Base-by-base conservation (phyloP, 257 asterid genomes). In the Lithospermum erythrorhizon region DNA sequence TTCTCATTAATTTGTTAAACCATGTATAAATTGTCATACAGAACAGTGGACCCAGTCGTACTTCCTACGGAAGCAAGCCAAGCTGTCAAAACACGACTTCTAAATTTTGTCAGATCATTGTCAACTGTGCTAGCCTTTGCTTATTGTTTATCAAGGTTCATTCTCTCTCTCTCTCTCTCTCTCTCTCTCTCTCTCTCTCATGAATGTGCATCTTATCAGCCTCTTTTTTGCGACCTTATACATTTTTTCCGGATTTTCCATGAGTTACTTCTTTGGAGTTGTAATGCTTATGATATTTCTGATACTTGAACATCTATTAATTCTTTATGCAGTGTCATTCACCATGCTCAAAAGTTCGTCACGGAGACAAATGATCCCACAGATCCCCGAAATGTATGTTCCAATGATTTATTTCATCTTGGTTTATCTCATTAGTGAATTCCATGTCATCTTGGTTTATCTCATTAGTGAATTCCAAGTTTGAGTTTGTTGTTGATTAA, bases 41-140 rank as follows among this genome's bases (percentile, higher is more conserved):
- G 98, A 78, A 82, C 94, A 72, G 68, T 91, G 78, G 95, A 91
- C 70, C 95, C 95, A 16, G 68, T 89, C 68, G 68, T 76, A 65
- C 86, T 88, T 66, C 95, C 95, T 14, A 78, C 95, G 21, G 94
- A 82, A 82, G 85, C 95, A 63, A 83, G 97, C 57, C 94, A 81
- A 76, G 55, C 79, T 73, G 95, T 91, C 60, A 91, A 91, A 70
- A 83, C 77, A 62, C 79, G 97, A 68, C 85, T 91, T 56, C 61
- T 91, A 61, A 82, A 78, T 86, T 91, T 91, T 74, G 82, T 88
- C 67, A 83, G 85, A 69, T 88, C 98, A 62, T 75, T 91, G 77
- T 89, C 98, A 18, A 83, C 98, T 3, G 98, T 91, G 67, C 67
- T 91, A 64, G 87, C 97, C 57, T 86, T 77, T 73, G 98, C 98